Percentiles rank a stretch among this genome's conserved stretches.
Evolutionary conservation across 2,329 filamentous ascomycete species (phyloP).

Genomic region (Paecilomyces variotii): DNA sequence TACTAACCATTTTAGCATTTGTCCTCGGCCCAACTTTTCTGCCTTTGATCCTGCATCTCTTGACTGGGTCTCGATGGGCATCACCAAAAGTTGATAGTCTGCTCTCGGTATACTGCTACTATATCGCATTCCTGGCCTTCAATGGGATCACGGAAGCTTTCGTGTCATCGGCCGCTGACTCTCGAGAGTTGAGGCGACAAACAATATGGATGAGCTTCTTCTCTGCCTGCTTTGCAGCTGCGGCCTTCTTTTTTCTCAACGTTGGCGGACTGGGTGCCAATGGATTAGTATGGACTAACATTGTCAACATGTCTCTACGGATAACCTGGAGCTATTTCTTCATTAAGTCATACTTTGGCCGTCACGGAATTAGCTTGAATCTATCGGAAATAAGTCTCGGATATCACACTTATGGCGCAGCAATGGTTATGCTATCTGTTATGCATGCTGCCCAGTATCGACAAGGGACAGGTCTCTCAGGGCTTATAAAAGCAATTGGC

Average conservation of each 20-base stretch:
- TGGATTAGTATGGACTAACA: conserved; percentile 80
- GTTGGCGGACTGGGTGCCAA: conserved; percentile 62
- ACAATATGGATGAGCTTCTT: conserved; percentile 78
- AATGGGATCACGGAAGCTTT: conserved; percentile 93
- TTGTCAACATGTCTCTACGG: conserved; percentile 78
- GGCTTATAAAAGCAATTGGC: conserved; percentile 40
- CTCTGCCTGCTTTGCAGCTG: conserved; percentile 64
- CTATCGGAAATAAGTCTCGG: conserved; percentile 39
- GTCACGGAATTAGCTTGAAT: conserved; percentile 36
- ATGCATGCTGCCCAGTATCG: conserved; percentile 23
- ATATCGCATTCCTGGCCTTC: conserved; percentile 82
- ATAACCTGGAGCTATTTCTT: conserved; percentile 75
- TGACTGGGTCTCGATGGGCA: conserved; percentile 73
- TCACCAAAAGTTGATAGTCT: conserved; percentile 64
- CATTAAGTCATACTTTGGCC: conserved; percentile 56
- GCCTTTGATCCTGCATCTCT: conserved; percentile 61
- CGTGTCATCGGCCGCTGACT: conserved; percentile 74
- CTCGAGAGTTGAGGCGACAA: conserved; percentile 66
- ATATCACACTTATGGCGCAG: conserved; percentile 36
- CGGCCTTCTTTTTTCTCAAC: conserved; percentile 68
- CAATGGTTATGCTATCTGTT: conserved; percentile 37
- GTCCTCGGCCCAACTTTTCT: conserved; percentile 68
- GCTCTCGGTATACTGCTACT: conserved; percentile 77
- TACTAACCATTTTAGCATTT: conserved; percentile 62
- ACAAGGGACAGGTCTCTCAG: conserved; percentile 10